A percentile compares a stretch with the other conserved stretches of the same genome.
Evolutionary conservation across 2,329 filamentous ascomycete species (phyloP).

Genomic region (Thielaviopsis euricoi): DNA sequence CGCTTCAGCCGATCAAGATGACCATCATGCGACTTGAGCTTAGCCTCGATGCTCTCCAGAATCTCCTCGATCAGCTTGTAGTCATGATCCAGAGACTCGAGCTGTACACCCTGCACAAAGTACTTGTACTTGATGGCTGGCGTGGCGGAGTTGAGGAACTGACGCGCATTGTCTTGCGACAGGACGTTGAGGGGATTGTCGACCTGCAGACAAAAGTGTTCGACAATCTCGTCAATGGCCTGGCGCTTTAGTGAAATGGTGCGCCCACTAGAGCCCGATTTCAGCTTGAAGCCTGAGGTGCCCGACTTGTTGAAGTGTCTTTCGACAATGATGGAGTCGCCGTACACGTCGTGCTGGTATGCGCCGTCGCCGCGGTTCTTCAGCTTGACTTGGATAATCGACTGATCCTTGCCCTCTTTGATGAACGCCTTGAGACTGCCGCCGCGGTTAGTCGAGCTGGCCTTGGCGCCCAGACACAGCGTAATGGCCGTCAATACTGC

Average conservation of each 20-base stretch:
- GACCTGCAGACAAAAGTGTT: conserved; percentile 85
- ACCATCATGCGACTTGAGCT: conserved; percentile 42
- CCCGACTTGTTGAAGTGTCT: conserved; percentile 66
- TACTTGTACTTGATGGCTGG: conserved; percentile 86
- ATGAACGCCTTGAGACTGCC: conserved; percentile 80
- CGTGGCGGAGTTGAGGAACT: conserved; percentile 77
- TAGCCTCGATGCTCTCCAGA: conserved; percentile 53
- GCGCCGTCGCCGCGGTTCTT: conserved; percentile 81
- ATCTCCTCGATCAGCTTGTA: conserved; percentile 71
- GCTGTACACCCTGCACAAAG: conserved; percentile 84
- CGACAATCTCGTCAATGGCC: conserved; percentile 82
- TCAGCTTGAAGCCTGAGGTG: conserved; percentile 72
- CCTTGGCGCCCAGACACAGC: conserved; percentile 87
- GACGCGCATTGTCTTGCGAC: conserved; percentile 85
- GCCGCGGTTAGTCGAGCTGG: conserved; percentile 80
- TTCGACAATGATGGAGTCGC: conserved; percentile 76
- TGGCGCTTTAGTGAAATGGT: conserved; percentile 67
- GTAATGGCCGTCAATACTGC: conserved; percentile 86
- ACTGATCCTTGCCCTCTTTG: conserved; percentile 69
- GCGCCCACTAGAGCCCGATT: conserved; percentile 45
- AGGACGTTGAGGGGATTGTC: conserved; percentile 94
- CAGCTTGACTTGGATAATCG: conserved; percentile 63
- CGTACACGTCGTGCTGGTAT: conserved; percentile 69
- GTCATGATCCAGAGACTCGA: conserved; percentile 82
- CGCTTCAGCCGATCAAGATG: conserved; percentile 45